Evolutionary conservation across 345 rosid genomes (phyloP).

Genomic region (Camelina sativa): DNA sequence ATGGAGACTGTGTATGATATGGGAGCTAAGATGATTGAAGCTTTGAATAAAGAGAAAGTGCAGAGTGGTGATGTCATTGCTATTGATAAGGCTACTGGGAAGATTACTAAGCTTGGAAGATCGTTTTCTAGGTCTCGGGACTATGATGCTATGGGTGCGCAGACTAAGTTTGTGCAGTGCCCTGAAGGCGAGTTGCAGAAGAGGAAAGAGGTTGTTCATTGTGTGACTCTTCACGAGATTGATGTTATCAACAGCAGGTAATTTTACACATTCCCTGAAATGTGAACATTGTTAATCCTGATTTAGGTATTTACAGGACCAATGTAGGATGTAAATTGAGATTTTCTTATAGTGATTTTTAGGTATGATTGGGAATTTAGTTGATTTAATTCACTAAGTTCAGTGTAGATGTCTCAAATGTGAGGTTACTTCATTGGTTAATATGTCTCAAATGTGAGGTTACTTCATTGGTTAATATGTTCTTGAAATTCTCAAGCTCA

Average conservation of each 20-base stretch:
- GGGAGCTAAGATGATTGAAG: constrained; percentile 93
- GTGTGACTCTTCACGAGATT: constrained; percentile 93
- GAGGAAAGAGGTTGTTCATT: constrained; percentile 95
- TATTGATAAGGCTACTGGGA: constrained; percentile 86
- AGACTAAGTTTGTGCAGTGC: constrained; percentile 94
- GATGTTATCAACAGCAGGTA: constrained; percentile 99
- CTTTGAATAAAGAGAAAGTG: constrained; percentile 85
- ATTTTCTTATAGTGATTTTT: neutral
- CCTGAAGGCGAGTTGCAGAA: constrained; percentile 98
- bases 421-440: neutral
- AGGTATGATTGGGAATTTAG: neutral
- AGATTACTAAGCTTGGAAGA: constrained; percentile 89
- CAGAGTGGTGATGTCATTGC: constrained; percentile 97
- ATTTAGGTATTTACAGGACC: neutral
- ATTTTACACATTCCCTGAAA: neutral
- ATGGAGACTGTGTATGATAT: constrained; percentile 93
- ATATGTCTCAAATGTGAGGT: neutral
- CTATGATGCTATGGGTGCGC: constrained; percentile 96
- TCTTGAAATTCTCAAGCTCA: neutral
- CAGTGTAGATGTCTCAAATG: neutral
- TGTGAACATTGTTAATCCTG: neutral
- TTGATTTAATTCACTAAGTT: neutral
- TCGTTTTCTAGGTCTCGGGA: constrained; percentile 91
- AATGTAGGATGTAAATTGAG: constrained; percentile 7
- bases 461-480: neutral